Evolutionary conservation across 768 basidiomycete genomes (phyloP), one percentile per base, ranked within the genome.

Genomic region (Psilocybe cubensis): DNA sequence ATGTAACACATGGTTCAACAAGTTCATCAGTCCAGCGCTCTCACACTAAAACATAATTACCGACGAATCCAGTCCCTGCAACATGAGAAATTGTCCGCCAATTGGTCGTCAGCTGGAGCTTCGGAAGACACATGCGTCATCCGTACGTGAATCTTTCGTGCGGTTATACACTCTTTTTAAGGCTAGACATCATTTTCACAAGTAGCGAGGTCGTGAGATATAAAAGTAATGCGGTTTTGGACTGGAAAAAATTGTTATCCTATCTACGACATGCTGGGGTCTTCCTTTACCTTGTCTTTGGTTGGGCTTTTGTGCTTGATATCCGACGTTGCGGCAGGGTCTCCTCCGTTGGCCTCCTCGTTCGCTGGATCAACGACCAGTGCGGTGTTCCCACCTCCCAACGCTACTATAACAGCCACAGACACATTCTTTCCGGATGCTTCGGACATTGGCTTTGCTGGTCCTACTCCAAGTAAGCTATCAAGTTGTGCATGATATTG

Each of bases 381-480:
- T 1, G 76, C 75, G 31, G 61, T 70, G 8, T 83, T 76, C 48
- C 81, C 81, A 5, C 80, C 79, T 24, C 61, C 74, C 8, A 68
- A 67, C 42, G 74, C 70, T 24, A 74, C 78, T 25, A 68, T 71
- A 24, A 73, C 75, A 8, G 64, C 68, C 4, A 66, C 73, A 12
- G 72, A 73, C 50, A 68, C 72, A 17, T 69, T 72, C 62, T 84
- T 83, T 56, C 78, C 79, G 0, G 72, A 75, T 57, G 74, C 65
- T 11, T 66, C 68, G 11, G 66, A 77, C 41, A 76, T 83, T 9
- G 80, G 80, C n/a, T 77, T 76, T 58, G 54, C 77, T 23, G 82
- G 81, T 3, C 72, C 82, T 14, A 83, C 81, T 3, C 77, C 79
- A 0, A 83, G 81, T 81, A 62, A 54, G 74, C 66, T 8, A 23